These are phyloP conservation scores for Gautieria morchelliformis DNA, from an alignment of 768 basidiomycete species.

Conservation along the genomic window DNA sequence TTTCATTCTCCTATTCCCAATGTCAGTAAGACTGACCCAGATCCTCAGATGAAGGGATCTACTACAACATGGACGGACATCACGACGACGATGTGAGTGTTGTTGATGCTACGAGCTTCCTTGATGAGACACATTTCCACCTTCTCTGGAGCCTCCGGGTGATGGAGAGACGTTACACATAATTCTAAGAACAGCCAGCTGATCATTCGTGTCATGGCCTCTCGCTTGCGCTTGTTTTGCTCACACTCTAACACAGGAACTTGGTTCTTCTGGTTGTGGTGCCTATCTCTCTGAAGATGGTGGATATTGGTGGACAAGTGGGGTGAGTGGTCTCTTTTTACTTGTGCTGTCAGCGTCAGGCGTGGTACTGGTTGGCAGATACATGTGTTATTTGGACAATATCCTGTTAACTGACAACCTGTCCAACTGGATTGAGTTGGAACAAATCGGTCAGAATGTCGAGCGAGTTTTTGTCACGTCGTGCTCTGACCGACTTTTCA, in stretches of 20 bases:
- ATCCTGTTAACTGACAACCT: too few relatives aligned
- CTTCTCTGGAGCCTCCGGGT: conserved; percentile 33
- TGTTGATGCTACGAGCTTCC: not conserved
- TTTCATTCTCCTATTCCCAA: not conserved
- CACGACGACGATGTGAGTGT: not conserved
- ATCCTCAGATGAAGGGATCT: not conserved
- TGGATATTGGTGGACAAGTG: too few relatives aligned
- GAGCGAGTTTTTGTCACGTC: too few relatives aligned
- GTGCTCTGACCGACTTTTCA: too few relatives aligned
- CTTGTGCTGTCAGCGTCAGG: too few relatives aligned
- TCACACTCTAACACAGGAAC: not conserved
- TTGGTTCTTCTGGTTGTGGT: too few relatives aligned
- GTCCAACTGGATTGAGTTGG: too few relatives aligned
- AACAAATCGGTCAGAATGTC: too few relatives aligned
- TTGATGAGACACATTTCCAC: conserved; percentile 40
- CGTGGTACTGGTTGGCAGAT: too few relatives aligned
- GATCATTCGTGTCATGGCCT: conserved; percentile 21
- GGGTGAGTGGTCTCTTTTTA: too few relatives aligned
- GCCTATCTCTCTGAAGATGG: too few relatives aligned
- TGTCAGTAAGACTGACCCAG: not conserved
- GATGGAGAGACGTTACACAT: conserved; percentile 33
- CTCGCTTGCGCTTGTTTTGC: not conserved
- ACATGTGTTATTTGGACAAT: too few relatives aligned
- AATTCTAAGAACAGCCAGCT: conserved; percentile 61
- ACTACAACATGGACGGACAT: not conserved